Evolutionary conservation across 2,329 filamentous ascomycete species (phyloP), one percentile per base, ranked within the genome.

Genomic region (Cladobotryum protrusum): DNA sequence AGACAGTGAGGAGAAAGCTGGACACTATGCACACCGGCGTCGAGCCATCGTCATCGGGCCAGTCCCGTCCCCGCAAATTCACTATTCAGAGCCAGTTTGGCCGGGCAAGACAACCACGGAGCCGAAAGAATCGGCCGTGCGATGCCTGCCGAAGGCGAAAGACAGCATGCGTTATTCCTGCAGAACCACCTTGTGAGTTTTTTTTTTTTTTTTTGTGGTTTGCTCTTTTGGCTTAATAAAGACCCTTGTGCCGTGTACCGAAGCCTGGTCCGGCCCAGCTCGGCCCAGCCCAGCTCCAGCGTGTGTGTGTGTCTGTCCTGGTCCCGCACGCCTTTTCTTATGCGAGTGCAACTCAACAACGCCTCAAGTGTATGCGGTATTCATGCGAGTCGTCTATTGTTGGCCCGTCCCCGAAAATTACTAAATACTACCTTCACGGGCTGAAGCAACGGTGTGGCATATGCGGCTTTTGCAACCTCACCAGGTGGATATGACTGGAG

Each of bases 121-220:
- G 72, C 57, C 68, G 72, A 50, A 75, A 74, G 59, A 71, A 71
- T 50, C 65, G 71, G 20, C 72, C 72, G 2, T 75, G 72, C 52
- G 72, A 75, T 58, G 63, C 66, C 11, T 75, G 72, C 54, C 68
- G 72, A 8, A 62, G 62, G 43, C 63, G 72, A 15, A 75, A 74
- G 60, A 73, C 71, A 39, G 72, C 70, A n/a, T 75, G 72, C 56
- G 67, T 74, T 7, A 74, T 75, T 48, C 65, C 69, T 29, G 62
- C 62, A 11, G 61, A 66, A 50, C 72, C 72, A 45, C 72, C 72
- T 50, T 74, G 72, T 75, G 64, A 61, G 70, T 52, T 32, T 49
- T 5, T 29, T 29, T 29, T 29, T 8, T 29, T 29, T 29, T 4
- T 8, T 29, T 29, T 29, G n/a, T 29, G 11, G 7, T 29, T 29